Evolutionary conservation across 2,329 filamentous ascomycete species (phyloP).

Genomic region (Thielaviopsis punctulata): DNA sequence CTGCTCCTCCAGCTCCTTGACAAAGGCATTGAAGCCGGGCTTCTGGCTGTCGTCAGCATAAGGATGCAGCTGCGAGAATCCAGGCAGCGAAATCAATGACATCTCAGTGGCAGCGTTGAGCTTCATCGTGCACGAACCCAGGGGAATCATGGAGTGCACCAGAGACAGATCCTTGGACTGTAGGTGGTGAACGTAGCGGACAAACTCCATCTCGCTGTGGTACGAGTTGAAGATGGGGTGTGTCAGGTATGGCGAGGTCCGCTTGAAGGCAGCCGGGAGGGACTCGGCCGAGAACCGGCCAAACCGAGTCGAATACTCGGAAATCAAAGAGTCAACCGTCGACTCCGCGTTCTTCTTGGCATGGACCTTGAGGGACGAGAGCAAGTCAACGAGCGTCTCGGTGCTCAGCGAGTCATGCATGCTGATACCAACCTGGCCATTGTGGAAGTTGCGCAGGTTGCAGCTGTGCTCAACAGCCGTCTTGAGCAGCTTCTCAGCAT

Average conservation of each 20-base stretch:
- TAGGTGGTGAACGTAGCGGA: constrained; percentile 84
- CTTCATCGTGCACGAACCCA: constrained; percentile 98
- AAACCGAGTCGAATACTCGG: constrained; percentile 13
- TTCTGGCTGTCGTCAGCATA: constrained; percentile 49
- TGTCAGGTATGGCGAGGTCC: constrained; percentile 61
- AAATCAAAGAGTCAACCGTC: constrained; percentile 12
- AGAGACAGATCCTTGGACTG: constrained; percentile 89
- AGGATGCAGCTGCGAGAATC: constrained; percentile 67
- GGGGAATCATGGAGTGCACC: constrained; percentile 92
- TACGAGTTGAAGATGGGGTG: constrained; percentile 91
- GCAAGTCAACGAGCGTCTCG: constrained; percentile 34
- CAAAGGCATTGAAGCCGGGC: constrained; percentile 52
- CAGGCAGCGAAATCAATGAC: constrained; percentile 63
- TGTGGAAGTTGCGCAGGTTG: constrained; percentile 18
- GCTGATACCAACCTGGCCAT: constrained; percentile 19
- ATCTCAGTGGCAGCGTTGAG: constrained; percentile 89
- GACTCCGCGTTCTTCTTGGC: constrained; percentile 17
- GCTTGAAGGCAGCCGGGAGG: constrained; percentile 43
- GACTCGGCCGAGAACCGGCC: constrained; percentile 9
- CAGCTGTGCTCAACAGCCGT: constrained; percentile 7
- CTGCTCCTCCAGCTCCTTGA: constrained; percentile 56
- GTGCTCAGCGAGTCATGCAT: constrained; percentile 16
- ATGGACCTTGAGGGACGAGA: constrained; percentile 12
- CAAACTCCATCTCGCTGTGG: constrained; percentile 84
- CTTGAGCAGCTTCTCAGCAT: constrained; percentile 23